phyloP scores from a whole-genome alignment of 441 rosid species.

The Gossypium davidsonii region DNA sequence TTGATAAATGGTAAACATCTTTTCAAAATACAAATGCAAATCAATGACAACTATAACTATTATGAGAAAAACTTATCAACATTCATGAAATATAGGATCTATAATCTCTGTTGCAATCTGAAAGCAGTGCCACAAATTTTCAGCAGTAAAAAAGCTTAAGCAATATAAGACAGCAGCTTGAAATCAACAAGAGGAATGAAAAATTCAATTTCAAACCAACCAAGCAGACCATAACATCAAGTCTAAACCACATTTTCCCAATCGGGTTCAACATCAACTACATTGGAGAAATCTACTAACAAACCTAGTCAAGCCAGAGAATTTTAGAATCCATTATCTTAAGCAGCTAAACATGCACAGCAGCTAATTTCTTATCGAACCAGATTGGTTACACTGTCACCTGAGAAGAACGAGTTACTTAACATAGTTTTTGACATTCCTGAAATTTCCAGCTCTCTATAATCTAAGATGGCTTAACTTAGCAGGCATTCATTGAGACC shows the following conservation, averaged over 20 bases:
- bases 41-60: neutral
- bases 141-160: neutral
- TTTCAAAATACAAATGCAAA: neutral
- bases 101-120: neutral
- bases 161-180: neutral
- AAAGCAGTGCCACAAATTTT: too few species aligned
- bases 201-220: conserved; percentile 6
- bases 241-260: conserved; percentile 15
- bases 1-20: neutral
- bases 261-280: conserved; percentile 25
- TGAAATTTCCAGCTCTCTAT: conserved; percentile 19
- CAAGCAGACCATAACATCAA: conserved; percentile 12
- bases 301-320: conserved; percentile 30
- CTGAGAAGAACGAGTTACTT: conserved; percentile 14
- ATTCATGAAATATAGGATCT: neutral
- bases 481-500: conserved; percentile 17
- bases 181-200: neutral
- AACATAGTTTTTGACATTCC: conserved; percentile 17
- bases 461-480: conserved; percentile 11
- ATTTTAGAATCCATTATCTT: conserved; percentile 21
- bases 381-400: conserved; percentile 17
- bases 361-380: conserved; percentile 22
- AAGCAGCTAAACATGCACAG: conserved; percentile 12
- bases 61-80: neutral
- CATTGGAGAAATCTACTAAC: conserved; percentile 35